Percentiles rank a stretch among this genome's conserved stretches.
Evolutionary conservation across 164 flowering plant genomes (phyloP).

Genomic region (Piper betle): DNA sequence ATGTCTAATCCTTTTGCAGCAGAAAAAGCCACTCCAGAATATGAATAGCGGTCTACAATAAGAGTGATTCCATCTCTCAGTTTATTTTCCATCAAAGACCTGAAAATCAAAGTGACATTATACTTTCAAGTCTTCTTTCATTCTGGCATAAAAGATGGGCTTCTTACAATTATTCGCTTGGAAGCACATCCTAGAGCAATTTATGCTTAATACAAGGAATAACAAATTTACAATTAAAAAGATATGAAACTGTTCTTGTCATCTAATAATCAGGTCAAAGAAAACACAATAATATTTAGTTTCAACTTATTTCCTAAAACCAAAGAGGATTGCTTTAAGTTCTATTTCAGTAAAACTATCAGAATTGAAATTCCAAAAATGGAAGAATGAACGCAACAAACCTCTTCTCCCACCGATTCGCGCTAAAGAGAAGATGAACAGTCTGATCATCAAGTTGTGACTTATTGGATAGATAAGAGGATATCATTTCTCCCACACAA

Average conservation of each 20-base stretch:
- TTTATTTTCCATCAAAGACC: conserved; percentile 73
- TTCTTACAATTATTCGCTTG: not conserved
- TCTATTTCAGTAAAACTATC: not conserved
- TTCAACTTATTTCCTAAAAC: not conserved
- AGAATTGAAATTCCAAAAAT: not conserved
- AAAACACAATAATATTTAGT: not conserved
- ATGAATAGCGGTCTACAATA: conserved; percentile 81
- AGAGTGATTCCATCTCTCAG: conserved; percentile 63
- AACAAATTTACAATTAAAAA: not conserved
- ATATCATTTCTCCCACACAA: conserved; percentile 61
- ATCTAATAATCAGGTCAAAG: not conserved
- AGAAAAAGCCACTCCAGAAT: conserved; percentile 91
- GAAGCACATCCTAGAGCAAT: not conserved
- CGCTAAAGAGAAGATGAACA: conserved; percentile 75
- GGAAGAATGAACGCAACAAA: conserved; percentile 10
- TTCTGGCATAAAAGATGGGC: no score
- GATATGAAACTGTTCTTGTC: not conserved
- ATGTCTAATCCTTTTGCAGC: conserved; percentile 83
- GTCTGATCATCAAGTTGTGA: conserved; percentile 68
- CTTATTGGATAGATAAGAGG: conserved; percentile 54
- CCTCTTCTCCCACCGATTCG: conserved; percentile 87
- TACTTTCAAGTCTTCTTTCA: not conserved
- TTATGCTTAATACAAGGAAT: not conserved
- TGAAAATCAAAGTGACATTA: conserved; percentile 13
- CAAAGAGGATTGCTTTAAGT: not conserved